Conservation (phyloP, 345 rosid genomes). For the Populus davidiana region DNA sequence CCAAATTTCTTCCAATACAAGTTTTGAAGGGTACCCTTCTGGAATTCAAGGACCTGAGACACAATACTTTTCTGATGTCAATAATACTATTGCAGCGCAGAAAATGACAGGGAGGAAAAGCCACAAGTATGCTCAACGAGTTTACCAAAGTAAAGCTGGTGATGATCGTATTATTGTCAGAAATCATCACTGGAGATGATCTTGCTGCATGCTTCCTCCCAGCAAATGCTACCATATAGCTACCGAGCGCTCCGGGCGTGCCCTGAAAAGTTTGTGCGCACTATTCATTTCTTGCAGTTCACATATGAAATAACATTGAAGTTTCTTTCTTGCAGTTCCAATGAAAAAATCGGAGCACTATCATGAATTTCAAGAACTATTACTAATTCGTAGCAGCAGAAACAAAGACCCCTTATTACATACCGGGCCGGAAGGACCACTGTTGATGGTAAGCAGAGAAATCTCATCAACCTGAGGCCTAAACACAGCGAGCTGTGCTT, state of each 20-base stretch:
- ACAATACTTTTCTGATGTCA: background rate
- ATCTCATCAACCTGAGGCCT: conserved; percentile 80
- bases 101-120: background rate
- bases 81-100: background rate
- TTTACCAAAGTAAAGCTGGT: conserved; percentile 81
- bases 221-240: conserved; percentile 83
- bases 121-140: no score
- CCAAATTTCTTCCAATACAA: conserved; percentile 79
- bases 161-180: conserved; percentile 53
- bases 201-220: conserved; percentile 93
- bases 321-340: background rate
- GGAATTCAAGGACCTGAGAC: conserved; percentile 73
- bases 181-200: conserved; percentile 61
- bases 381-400: background rate
- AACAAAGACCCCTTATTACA: background rate
- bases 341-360: background rate
- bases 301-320: background rate
- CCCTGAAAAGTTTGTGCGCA: conserved; percentile 28
- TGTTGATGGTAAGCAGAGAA: conserved; percentile 73
- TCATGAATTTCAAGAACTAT: background rate
- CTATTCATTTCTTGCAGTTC: background rate
- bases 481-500: conserved; percentile 64
- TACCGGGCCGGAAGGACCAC: conserved; percentile 53
- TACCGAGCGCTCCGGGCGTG: conserved; percentile 36
- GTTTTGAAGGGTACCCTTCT: conserved; percentile 70